Evolutionary conservation across 768 basidiomycete species (phyloP), one percentile per base, ranked within the genome.

Genomic region (Russula dissimulans): DNA sequence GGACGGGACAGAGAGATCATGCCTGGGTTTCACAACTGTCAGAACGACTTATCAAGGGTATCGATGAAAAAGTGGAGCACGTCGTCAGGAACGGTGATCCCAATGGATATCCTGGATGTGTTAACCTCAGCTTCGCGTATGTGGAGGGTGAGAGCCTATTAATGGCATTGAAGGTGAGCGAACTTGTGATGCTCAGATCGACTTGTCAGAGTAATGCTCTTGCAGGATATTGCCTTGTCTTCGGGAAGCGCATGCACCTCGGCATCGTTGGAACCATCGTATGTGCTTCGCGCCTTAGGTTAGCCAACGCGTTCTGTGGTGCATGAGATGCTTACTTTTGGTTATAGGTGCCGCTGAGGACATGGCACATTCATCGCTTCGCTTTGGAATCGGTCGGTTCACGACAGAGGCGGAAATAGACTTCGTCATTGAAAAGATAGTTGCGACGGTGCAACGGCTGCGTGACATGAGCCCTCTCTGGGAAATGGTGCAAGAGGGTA

Each of bases 401-500:
- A 98, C 95, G 17, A 99, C 97, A 2, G 94, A 97, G 71, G 91
- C 86, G 4, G 97, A 99, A 75, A 81, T 99, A 59, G 97, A 99
- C 71, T 93, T 90, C 65, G 95, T 99, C 51, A 81, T 95, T 42
- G 79, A 83, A 65, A 87, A 91, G 68, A 92, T 98, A 54, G 83
- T 95, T 18, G 78, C 79, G 34, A 89, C 89, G n/a, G 97, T 98
- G 12, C 82, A 85, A 51, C 81, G 80, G 64, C 80, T 99, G 64
- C 83, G 95, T 53, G 95, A 99, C 62, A 93, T 99, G 91, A 95
- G 92, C 69, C 97, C 97, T 38, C 74, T 99, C 56, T 99, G 95
- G 95, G 97, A 99, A 76, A 97, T 99, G 95, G 95, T 98, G 15
- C 93, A 97, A 74, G 97, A 98, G 71, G 95, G 95, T 45, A 95